These are phyloP conservation scores for Diplodia mutila DNA, from an alignment of 2,329 filamentous ascomycete species.

Conservation along the genomic window DNA sequence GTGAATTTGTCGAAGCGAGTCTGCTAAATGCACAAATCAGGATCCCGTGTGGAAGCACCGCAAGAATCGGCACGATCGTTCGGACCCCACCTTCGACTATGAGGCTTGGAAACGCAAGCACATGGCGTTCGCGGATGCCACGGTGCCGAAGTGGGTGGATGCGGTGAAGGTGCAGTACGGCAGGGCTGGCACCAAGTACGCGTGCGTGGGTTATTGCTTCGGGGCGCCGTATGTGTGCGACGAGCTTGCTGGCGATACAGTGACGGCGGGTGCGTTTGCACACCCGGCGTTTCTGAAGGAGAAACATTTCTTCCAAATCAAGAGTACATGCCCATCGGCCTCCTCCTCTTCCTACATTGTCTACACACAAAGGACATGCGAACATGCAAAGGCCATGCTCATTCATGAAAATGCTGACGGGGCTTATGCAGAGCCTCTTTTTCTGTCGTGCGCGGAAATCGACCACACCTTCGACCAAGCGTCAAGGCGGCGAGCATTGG, in stretches of 20 bases:
- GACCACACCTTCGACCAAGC: slow-evolving; percentile 51
- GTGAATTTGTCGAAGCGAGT: neutral
- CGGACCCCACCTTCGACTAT: slow-evolving; percentile 48
- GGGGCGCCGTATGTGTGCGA: slow-evolving; percentile 52
- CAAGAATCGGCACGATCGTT: slow-evolving; percentile 31
- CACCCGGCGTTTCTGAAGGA: slow-evolving; percentile 57
- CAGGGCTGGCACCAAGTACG: slow-evolving; percentile 42
- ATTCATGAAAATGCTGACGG: neutral
- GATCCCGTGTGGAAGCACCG: slow-evolving; percentile 52
- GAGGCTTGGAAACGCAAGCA: slow-evolving; percentile 56
- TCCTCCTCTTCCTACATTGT: no score
- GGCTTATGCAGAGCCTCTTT: neutral
- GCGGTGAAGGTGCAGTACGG: slow-evolving; percentile 45
- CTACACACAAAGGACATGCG: no score
- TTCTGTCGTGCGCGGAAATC: slow-evolving; percentile 45
- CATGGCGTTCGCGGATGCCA: slow-evolving; percentile 46
- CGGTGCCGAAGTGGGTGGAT: slow-evolving; percentile 51
- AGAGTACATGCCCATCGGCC: neutral
- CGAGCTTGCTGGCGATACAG: slow-evolving; percentile 43
- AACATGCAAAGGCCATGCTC: no score
- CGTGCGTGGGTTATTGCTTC: slow-evolving; percentile 48
- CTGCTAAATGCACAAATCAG: slow-evolving; percentile 30
- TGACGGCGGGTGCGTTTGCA: slow-evolving; percentile 54
- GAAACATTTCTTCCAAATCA: neutral
- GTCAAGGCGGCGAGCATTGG: slow-evolving; percentile 47